Evolutionary conservation across 2,329 filamentous ascomycete species (phyloP).

Genomic region (Paraconiothyrium brasiliense): DNA sequence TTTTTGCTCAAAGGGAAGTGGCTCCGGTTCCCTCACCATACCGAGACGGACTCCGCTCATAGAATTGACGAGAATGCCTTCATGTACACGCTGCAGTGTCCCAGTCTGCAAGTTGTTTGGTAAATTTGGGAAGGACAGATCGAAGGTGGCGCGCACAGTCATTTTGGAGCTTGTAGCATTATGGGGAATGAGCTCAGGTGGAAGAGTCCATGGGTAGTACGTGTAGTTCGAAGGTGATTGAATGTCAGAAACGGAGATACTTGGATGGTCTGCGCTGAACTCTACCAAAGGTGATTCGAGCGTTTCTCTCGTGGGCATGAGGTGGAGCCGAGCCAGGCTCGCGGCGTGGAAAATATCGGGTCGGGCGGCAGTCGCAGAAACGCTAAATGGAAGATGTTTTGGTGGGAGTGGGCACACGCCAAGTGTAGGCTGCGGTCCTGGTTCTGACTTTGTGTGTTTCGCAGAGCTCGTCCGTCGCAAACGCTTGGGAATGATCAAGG

Average conservation of each 20-base stretch:
- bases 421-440: conserved; percentile 36
- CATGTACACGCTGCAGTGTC: conserved; percentile 64
- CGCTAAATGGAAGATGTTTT: conserved; percentile 68
- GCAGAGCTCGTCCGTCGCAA: conserved; percentile 34
- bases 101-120: conserved; percentile 59
- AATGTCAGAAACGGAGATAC: conserved; percentile 63
- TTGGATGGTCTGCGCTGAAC: conserved; percentile 63
- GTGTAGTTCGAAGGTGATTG: conserved; percentile 78
- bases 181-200: conserved; percentile 74
- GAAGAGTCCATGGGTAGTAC: conserved; percentile 93
- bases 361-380: conserved; percentile 82
- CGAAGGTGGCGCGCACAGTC: conserved; percentile 74
- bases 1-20: conserved; percentile 49
- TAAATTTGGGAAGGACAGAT: conserved; percentile 70
- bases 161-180: conserved; percentile 82
- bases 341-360: conserved; percentile 89
- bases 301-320: conserved; percentile 69
- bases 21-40: conserved; percentile 70
- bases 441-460: conserved; percentile 9
- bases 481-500: conserved; percentile 77
- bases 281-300: conserved; percentile 66
- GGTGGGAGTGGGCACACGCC: conserved; percentile 74
- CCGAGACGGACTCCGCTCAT: conserved; percentile 70
- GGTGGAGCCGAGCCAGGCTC: conserved; percentile 81
- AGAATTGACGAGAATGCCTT: conserved; percentile 68